Conservation (phyloP, 257 asterid genomes). For the Nicotiana noctiflora region DNA sequence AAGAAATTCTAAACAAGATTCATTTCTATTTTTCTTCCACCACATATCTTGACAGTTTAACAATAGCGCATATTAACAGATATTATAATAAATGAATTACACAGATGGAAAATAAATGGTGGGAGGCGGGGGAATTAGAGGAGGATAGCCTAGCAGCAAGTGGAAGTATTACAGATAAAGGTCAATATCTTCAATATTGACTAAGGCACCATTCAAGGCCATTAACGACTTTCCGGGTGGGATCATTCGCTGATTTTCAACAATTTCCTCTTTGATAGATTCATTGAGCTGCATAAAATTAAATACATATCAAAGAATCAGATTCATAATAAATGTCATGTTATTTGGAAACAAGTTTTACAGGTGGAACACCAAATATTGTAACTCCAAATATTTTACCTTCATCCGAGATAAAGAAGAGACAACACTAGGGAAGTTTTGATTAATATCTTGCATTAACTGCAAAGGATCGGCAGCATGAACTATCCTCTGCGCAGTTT, state of each 20-base stretch:
- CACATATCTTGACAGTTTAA: not conserved
- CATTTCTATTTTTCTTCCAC: not conserved
- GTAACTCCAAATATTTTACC: slow-evolving; percentile 38
- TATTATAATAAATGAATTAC: not conserved
- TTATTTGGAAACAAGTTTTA: not conserved
- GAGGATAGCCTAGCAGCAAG: slow-evolving; percentile 16
- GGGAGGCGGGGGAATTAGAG: not conserved
- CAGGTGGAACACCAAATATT: slow-evolving; percentile 11
- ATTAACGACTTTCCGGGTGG: slow-evolving; percentile 97
- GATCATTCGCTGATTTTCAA: slow-evolving; percentile 87
- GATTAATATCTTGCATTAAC: slow-evolving; percentile 91
- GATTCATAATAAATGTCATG: slow-evolving; percentile 9
- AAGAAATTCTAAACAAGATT: not conserved
- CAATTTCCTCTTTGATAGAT: slow-evolving; percentile 90
- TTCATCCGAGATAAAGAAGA: slow-evolving; percentile 93
- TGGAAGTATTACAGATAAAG: slow-evolving; percentile 72
- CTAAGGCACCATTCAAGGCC: slow-evolving; percentile 96
- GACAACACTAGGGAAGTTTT: slow-evolving; percentile 87
- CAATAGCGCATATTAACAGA: not conserved
- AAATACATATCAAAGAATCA: slow-evolving; percentile 23
- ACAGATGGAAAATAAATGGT: not conserved
- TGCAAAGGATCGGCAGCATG: slow-evolving; percentile 97
- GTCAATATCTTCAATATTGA: slow-evolving; percentile 92
- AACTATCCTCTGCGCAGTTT: slow-evolving; percentile 95
- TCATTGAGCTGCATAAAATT: slow-evolving; percentile 69